Conservation (phyloP, 2,329 filamentous ascomycete genomes). For the Neophaeococcomyces aloes region DNA sequence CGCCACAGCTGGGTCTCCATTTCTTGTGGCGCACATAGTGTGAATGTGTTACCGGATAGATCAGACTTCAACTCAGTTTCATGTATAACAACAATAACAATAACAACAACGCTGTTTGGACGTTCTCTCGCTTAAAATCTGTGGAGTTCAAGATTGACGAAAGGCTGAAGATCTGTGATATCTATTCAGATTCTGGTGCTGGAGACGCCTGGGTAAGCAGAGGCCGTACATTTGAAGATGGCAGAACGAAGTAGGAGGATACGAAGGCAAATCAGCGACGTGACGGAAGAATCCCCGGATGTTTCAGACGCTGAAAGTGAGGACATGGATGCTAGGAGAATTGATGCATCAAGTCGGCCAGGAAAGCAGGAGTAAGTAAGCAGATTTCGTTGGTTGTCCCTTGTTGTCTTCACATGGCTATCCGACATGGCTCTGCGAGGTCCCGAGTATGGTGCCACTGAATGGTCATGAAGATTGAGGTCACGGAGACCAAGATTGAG, state of each 20-base stretch:
- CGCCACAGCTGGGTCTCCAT: too few relatives aligned
- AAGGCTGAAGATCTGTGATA: neutral
- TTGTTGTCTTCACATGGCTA: neutral
- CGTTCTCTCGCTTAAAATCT: too few relatives aligned
- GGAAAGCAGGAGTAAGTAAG: constrained; percentile 21
- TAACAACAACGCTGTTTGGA: too few relatives aligned
- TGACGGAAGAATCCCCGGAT: constrained; percentile 18
- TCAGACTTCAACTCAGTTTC: too few relatives aligned
- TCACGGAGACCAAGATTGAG: too few relatives aligned
- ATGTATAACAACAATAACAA: too few relatives aligned
- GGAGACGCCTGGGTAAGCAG: neutral
- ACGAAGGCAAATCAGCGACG: constrained; percentile 21
- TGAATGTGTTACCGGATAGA: too few relatives aligned
- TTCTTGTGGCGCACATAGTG: too few relatives aligned
- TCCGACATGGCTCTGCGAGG: too few relatives aligned
- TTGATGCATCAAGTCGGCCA: constrained; percentile 18
- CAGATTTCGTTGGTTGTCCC: neutral
- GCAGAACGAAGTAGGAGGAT: constrained; percentile 21
- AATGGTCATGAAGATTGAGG: too few relatives aligned
- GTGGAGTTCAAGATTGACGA: neutral
- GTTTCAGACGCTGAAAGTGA: constrained; percentile 18
- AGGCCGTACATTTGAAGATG: constrained; percentile 11
- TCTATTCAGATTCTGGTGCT: neutral
- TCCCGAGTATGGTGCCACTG: too few relatives aligned
- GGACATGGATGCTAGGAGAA: constrained; percentile 17